A percentile compares a stretch with the other conserved stretches of the same genome.
Evolutionary conservation across 768 basidiomycete genomes (phyloP).

Genomic region (Mycena vulgaris): DNA sequence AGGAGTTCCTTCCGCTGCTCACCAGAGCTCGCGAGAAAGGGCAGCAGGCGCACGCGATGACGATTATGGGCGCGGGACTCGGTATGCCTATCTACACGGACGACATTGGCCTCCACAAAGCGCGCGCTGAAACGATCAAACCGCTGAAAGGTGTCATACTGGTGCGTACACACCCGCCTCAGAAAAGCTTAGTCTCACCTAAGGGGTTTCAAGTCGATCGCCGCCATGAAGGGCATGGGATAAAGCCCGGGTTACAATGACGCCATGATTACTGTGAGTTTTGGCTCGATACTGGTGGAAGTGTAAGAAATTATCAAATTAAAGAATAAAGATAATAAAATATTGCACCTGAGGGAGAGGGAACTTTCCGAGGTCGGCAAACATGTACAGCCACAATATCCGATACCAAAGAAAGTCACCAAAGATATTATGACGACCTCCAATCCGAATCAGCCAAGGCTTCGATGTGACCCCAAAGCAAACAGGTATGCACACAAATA

Average conservation of each 20-base stretch:
- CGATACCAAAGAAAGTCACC: too few species aligned
- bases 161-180: background rate
- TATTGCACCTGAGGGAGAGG: too few species aligned
- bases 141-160: background rate
- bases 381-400: too few species aligned
- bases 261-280: conserved; percentile 15
- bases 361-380: too few species aligned
- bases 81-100: conserved; percentile 23
- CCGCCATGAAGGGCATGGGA: conserved; percentile 9
- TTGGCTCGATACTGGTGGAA: too few species aligned
- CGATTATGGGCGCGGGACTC: conserved; percentile 25
- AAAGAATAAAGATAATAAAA: too few species aligned
- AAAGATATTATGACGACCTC: too few species aligned
- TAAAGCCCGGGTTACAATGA: conserved; percentile 22
- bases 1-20: conserved; percentile 52
- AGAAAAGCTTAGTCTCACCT: background rate
- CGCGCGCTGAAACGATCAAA: conserved; percentile 3
- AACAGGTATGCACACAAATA: too few species aligned
- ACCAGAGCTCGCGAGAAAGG: conserved; percentile 47
- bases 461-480: too few species aligned
- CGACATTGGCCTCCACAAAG: conserved; percentile 28
- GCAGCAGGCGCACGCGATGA: conserved; percentile 29
- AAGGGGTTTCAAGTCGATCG: background rate
- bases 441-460: too few species aligned
- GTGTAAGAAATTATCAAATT: too few species aligned